Conservation (phyloP, 305 asterid genomes). For the Rubia tinctorum region DNA sequence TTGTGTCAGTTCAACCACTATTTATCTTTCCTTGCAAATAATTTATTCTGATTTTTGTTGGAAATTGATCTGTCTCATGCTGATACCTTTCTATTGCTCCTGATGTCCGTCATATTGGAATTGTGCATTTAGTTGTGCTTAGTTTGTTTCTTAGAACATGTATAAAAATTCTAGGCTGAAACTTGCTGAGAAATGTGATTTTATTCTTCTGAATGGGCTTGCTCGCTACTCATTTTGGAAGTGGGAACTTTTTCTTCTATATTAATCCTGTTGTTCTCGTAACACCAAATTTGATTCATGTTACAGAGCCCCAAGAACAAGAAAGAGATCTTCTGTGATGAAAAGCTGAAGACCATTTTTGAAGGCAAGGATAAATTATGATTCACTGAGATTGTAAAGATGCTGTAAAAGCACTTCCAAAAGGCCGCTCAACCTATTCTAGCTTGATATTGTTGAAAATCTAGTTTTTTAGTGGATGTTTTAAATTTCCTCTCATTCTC, state of each 20-base stretch:
- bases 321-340: slow-evolving; percentile 52
- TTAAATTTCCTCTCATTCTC: not conserved
- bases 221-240: not conserved
- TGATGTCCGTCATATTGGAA: not conserved
- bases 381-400: slow-evolving; percentile 42
- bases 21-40: not conserved
- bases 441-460: slow-evolving; percentile 10
- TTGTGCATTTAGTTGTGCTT: not conserved
- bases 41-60: not conserved
- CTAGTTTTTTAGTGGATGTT: slow-evolving; percentile 4
- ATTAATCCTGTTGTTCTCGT: too few species aligned
- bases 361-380: slow-evolving; percentile 53
- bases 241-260: not conserved
- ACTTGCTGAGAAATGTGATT: not conserved
- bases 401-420: slow-evolving; percentile 48
- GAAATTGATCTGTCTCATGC: not conserved
- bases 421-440: slow-evolving; percentile 26
- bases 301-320: slow-evolving; percentile 55
- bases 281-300: not conserved
- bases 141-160: not conserved
- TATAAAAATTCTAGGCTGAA: not conserved
- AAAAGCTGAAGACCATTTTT: slow-evolving; percentile 52
- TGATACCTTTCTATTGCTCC: not conserved
- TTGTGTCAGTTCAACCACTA: not conserved
- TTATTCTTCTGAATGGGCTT: not conserved